Base-by-base conservation (phyloP, 73 alveolate species). In the Effrenium voratum region DNA sequence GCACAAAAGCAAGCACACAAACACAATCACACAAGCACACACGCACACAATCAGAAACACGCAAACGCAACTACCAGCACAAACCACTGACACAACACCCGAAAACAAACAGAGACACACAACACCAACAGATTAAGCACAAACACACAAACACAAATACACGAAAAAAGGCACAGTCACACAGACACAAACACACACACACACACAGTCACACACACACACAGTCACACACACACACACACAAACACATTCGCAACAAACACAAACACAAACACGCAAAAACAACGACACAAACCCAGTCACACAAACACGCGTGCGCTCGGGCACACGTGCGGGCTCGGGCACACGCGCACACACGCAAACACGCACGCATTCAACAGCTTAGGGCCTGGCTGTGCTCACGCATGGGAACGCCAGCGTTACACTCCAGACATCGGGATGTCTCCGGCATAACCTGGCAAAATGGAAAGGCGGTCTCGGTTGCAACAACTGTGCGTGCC, bases 391-490 rank as follows among this genome's bases (percentile, higher is more conserved):
- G 8, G 75, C 95, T 3, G 95, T 63, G 6, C 36, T 45, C 49
- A 70, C 75, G 55, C 87, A 90, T 16, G 97, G 97, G 57, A 90
- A 90, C 34, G 97, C 97, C 87, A 90, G 43, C 3, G 97, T 90
- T 45, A 70, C 97, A n/a, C 92, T 82, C 92, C 92, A 82, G 30
- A 82, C 40, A 34, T 82, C 92, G 5, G 92, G 92, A 50, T 82
- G 92, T 47, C 92, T 30, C 6, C 16, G 47, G n/a, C 75, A 49
- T 46, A 82, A 73, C 75, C 92, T 47, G 72, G 46, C 50, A 2
- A 50, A 2, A 5, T 46, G 34, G 50, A 15, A 73, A 73, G 49
- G 0, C 28, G n/a, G n/a, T n/a, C n/a, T n/a, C n/a, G n/a, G n/a
- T n/a, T n/a, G n/a, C n/a, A n/a, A n/a, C n/a, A n/a, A n/a, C n/a